These are phyloP conservation scores for Salinomyces thailandicus DNA, from an alignment of 2,329 filamentous ascomycete genomes.

Conservation along the genomic window DNA sequence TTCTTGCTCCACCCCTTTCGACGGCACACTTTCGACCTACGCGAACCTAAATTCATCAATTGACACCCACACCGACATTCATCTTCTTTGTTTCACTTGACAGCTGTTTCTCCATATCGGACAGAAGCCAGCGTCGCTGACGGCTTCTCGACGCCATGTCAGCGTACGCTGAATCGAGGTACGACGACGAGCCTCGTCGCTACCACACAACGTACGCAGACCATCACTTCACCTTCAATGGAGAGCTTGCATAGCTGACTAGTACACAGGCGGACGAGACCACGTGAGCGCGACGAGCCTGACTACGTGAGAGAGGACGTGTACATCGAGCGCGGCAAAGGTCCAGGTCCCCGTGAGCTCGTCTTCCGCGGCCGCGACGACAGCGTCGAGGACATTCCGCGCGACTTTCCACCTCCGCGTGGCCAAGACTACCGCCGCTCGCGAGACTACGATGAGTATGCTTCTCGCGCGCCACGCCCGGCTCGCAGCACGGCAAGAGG, in stretches of 20 bases:
- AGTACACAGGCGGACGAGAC: constrained; percentile 24
- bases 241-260: constrained; percentile 10
- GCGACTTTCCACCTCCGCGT: constrained; percentile 67
- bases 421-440: constrained; percentile 16
- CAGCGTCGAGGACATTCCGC: constrained; percentile 74
- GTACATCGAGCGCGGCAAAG: constrained; percentile 39
- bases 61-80: too few relatives aligned
- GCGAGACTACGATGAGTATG: constrained; percentile 29
- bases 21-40: neutral
- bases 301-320: constrained; percentile 41
- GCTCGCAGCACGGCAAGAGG: constrained; percentile 50
- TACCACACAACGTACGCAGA: constrained; percentile 25
- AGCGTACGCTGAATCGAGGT: constrained; percentile 39
- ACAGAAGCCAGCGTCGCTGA: constrained; percentile 1
- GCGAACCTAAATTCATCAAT: neutral
- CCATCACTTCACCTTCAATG: neutral
- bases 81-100: too few relatives aligned
- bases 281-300: constrained; percentile 39
- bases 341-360: constrained; percentile 35
- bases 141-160: constrained; percentile 31
- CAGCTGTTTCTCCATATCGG: too few relatives aligned
- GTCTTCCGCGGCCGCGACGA: constrained; percentile 54
- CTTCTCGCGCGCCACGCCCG: constrained; percentile 33
- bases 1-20: neutral
- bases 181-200: constrained; percentile 37